Base-by-base conservation (phyloP, 257 asterid genomes). In the Echium plantagineum region DNA sequence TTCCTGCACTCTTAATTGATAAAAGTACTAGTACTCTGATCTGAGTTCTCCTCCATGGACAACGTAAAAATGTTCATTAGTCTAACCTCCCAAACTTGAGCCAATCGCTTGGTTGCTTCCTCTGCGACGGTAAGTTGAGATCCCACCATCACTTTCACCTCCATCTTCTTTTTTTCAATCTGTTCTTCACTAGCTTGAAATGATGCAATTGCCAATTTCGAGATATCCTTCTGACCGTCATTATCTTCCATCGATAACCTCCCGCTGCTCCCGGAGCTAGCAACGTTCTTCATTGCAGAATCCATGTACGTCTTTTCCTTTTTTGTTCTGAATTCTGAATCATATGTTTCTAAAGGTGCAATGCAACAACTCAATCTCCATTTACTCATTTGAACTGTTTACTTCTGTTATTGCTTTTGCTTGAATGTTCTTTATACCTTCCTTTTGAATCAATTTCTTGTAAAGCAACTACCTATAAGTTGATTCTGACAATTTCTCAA, bases 41-140 rank as follows among this genome's bases (percentile, higher is more conserved):
- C 15, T 38, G 12, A 2, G 3, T 38, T 38, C 9, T 10, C 48
- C 15, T 38, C 0, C 9, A 7, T 38, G 48, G 48, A 52, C 13
- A 52, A 30, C 1, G 22, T 8, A 21, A 3, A 10, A 55, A 9
- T 9, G 26, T 21, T n/a, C n/a, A n/a, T n/a, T n/a, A n/a, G 15
- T 48, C 71, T 58, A 66, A 84, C 96, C 58, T 87, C 96, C 96
- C 94, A 83, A 12, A 88, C 81, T 59, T 84, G 94, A 1, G 87
- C 89, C 66, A 88, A 61, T 30, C 87, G 83, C 65, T 63, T 77
- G 8, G 96, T 81, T 68, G 81, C 83, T 61, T 83, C 83, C 61
- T 88, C 93, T 7, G 90, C 96, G 15, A 90, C 94, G 61, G 18
- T 80, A 71, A 88, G 94, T 62, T 81, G 90, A 60, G 89, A 81